Conservation (phyloP, 2,329 filamentous ascomycete genomes). For the Alternaria burnsii region DNA sequence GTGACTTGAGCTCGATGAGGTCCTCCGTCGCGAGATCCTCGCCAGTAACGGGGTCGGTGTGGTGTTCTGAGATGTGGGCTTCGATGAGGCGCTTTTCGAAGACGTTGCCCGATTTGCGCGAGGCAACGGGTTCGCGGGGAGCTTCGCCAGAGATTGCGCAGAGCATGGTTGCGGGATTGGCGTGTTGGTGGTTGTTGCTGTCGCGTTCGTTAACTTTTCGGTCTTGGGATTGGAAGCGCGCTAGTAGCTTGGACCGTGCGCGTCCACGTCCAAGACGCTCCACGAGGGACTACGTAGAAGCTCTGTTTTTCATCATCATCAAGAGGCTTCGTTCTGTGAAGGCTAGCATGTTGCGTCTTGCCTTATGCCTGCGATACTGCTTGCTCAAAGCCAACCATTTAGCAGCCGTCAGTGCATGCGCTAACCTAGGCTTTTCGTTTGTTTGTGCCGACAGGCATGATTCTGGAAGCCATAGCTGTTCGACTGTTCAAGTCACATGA, state of each 20-base stretch:
- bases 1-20: conserved; percentile 84
- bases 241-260: conserved; percentile 11
- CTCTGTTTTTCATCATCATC: neutral
- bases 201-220: conserved; percentile 21
- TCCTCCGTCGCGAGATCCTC: conserved; percentile 86
- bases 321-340: too few species aligned
- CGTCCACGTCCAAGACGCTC: neutral
- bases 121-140: conserved; percentile 92
- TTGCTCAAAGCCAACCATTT: too few species aligned
- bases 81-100: conserved; percentile 97
- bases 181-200: conserved; percentile 2
- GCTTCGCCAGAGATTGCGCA: conserved; percentile 90
- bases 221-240: neutral
- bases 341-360: too few species aligned
- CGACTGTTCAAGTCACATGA: neutral
- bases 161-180: conserved; percentile 34
- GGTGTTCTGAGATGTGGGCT: conserved; percentile 91
- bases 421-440: too few species aligned
- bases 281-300: neutral
- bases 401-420: too few species aligned
- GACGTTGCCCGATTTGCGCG: conserved; percentile 89
- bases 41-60: conserved; percentile 88
- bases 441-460: too few species aligned
- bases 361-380: too few species aligned
- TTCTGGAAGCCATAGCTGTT: too few species aligned